Conservation (phyloP, 2,329 filamentous ascomycete genomes). For the Fusarium goolgardi region DNA sequence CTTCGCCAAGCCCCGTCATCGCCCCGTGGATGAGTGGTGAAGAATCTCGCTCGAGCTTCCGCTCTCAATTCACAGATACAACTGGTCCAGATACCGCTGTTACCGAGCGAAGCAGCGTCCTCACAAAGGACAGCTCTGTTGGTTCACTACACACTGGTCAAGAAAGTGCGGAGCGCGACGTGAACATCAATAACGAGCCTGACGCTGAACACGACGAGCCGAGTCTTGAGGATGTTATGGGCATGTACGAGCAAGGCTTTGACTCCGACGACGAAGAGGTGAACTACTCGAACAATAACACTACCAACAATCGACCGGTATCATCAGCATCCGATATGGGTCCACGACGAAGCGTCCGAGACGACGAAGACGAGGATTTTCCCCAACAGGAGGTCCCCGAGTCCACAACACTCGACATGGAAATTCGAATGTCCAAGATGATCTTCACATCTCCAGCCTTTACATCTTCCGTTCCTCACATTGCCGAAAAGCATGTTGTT, state of each 20-base stretch:
- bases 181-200: conserved; percentile 48
- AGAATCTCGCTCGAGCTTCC: conserved; percentile 66
- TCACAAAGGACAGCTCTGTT: conserved; percentile 82
- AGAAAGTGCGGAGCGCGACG: conserved; percentile 48
- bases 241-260: conserved; percentile 75
- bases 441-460: conserved; percentile 56
- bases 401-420: conserved; percentile 52
- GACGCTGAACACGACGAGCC: conserved; percentile 63
- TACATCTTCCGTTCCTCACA: conserved; percentile 54
- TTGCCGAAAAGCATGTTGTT: conserved; percentile 46
- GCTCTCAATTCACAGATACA: conserved; percentile 66
- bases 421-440: conserved; percentile 56
- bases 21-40: conserved; percentile 64
- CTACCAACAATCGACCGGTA: conserved; percentile 44
- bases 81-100: conserved; percentile 69
- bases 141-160: conserved; percentile 64
- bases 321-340: conserved; percentile 54
- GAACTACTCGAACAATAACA: conserved; percentile 43
- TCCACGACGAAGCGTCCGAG: conserved; percentile 21
- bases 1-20: conserved; percentile 51
- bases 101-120: conserved; percentile 86
- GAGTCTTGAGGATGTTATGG: conserved; percentile 76
- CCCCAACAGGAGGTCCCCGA: conserved; percentile 31
- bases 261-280: conserved; percentile 57
- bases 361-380: conserved; percentile 39